Conservation (phyloP, 768 basidiomycete species). For the Phylloporus sp. region DNA sequence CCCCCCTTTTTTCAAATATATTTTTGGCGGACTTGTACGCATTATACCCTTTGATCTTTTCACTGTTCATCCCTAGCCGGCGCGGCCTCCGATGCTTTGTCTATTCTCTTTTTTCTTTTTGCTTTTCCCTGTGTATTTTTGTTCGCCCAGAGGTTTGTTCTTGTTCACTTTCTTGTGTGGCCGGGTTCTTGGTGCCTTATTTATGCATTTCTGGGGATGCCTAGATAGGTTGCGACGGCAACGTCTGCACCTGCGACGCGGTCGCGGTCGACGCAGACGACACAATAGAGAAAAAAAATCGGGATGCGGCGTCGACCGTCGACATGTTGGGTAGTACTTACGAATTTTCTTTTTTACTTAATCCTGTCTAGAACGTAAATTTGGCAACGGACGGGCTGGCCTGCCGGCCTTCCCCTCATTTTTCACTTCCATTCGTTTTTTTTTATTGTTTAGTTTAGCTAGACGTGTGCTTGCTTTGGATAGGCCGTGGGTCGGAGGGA, state of each 20-base stretch:
- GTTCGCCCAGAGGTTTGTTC: conserved; percentile 1
- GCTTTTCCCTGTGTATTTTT: neutral
- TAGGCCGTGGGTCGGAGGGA: no score
- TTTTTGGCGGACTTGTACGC: conserved; percentile 8
- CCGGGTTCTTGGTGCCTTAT: conserved; percentile 23
- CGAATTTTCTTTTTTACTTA: no score
- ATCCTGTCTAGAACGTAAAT: no score
- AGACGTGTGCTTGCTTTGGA: no score
- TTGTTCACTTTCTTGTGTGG: conserved; percentile 11
- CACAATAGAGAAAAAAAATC: neutral
- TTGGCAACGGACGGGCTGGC: conserved; percentile 22
- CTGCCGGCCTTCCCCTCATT: conserved; percentile 8
- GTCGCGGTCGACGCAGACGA: neutral
- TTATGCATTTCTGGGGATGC: conserved; percentile 21
- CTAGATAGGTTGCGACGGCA: conserved; percentile 17
- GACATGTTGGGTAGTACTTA: conserved; percentile 11
- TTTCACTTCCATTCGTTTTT: no score
- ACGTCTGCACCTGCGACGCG: conserved; percentile 2
- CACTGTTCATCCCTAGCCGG: neutral
- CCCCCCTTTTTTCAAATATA: neutral
- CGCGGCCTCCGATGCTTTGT: neutral
- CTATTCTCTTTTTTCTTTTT: conserved; percentile 6
- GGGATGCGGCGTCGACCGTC: conserved; percentile 7
- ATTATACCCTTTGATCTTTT: conserved; percentile 11
- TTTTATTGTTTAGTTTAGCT: neutral